Evolutionary conservation across 2,329 filamentous ascomycete species (phyloP).

Genomic region (Calycina herbarum): DNA sequence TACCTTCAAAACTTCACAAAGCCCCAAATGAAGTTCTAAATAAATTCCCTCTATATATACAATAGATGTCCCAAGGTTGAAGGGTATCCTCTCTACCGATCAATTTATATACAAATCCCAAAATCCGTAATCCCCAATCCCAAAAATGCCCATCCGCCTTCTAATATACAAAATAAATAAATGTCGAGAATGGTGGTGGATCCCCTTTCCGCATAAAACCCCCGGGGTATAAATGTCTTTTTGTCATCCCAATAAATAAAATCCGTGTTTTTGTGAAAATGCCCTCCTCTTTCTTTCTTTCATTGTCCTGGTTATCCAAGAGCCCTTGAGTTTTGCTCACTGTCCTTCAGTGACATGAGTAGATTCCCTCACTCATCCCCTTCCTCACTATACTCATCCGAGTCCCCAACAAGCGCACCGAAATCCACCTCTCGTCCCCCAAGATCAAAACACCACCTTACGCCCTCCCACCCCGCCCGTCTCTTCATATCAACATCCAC

Average conservation of each 20-base stretch:
- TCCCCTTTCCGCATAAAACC: neutral
- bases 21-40: no score
- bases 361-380: neutral
- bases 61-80: no score
- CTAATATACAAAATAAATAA: neutral
- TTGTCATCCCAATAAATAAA: neutral
- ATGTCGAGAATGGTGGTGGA: neutral
- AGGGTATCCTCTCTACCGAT: no score
- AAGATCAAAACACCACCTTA: slow-evolving; percentile 30
- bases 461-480: slow-evolving; percentile 28
- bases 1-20: no score
- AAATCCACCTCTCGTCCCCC: slow-evolving; percentile 39
- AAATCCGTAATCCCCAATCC: no score
- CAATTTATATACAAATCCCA: no score
- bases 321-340: no score
- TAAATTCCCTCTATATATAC: no score
- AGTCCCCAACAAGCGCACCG: neutral
- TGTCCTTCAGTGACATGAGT: no score
- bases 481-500: slow-evolving; percentile 23
- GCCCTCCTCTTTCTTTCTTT: neutral
- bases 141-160: neutral
- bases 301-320: neutral
- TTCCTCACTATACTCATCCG: neutral
- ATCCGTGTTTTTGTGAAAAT: neutral
- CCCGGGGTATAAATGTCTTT: neutral